Evolutionary conservation across 192 early-diverging fungal species (phyloP).

Genomic region (Backusella morwellensis): DNA sequence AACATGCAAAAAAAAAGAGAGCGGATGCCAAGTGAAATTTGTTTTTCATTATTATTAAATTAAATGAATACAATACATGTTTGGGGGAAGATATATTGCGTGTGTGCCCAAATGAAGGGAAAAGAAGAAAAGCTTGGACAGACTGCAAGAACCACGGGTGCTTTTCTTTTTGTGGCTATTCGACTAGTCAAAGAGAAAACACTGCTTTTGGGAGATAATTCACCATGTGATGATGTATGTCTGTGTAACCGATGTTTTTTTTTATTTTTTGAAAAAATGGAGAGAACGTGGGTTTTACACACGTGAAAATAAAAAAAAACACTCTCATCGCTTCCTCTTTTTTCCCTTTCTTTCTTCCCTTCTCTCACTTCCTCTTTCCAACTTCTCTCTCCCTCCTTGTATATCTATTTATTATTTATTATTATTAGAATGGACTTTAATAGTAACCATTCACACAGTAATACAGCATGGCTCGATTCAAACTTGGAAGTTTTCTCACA

Average conservation of each 20-base stretch:
- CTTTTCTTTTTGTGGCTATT: not conserved
- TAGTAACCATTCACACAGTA: not conserved
- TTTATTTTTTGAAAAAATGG: not conserved
- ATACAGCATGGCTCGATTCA: conserved; percentile 1
- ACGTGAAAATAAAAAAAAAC: conserved; percentile 5
- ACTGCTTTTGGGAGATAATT: not conserved
- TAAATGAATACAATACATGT: not conserved
- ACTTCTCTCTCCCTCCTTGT: not conserved
- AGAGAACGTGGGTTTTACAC: conserved; percentile 5
- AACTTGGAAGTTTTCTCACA: not conserved
- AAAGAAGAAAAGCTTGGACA: not conserved
- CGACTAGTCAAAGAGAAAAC: not conserved
- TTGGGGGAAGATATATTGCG: not conserved
- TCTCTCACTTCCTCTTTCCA: not conserved
- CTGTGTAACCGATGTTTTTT: not conserved
- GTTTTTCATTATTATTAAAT: not conserved
- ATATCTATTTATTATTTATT: not conserved
- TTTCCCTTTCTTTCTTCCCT: not conserved
- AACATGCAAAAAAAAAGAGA: not conserved
- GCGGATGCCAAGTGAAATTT: not conserved
- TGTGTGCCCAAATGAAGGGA: not conserved
- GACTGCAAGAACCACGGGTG: not conserved
- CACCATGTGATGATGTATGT: not conserved
- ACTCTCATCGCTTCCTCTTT: not conserved
- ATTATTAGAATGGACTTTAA: not conserved